A percentile compares a stretch with the other conserved stretches of the same genome.
Evolutionary conservation across 192 early-diverging fungal genomes (phyloP).

Genomic region (Borealophlyctis nickersoniae): DNA sequence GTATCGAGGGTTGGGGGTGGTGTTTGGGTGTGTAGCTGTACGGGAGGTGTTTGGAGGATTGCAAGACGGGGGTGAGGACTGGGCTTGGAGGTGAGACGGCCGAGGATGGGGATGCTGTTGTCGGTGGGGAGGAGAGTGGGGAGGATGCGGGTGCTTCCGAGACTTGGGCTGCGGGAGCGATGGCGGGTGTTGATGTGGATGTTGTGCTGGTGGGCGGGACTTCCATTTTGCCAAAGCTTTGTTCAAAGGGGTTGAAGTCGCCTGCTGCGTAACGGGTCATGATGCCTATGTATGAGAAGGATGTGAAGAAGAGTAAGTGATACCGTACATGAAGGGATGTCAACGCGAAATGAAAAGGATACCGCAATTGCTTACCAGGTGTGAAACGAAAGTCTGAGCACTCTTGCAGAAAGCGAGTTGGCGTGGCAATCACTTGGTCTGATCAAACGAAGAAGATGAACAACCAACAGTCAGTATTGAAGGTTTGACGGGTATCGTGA

Average conservation of each 20-base stretch:
- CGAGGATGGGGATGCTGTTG: neutral
- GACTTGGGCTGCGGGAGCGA: neutral
- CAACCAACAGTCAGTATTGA: no score
- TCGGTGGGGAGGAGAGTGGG: neutral
- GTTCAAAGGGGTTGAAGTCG: slow-evolving; percentile 34
- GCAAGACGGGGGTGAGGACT: neutral
- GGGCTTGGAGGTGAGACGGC: neutral
- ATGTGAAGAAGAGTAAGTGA: neutral
- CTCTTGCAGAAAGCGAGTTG: slow-evolving; percentile 25
- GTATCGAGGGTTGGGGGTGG: neutral
- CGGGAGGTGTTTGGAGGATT: neutral
- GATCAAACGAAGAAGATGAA: no score
- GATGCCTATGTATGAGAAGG: slow-evolving; percentile 2
- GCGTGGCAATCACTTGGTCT: slow-evolving; percentile 12
- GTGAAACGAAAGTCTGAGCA: slow-evolving; percentile 21
- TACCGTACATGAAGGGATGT: neutral
- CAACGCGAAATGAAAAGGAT: neutral
- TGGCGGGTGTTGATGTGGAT: slow-evolving; percentile 5
- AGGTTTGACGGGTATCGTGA: no score
- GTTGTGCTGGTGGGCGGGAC: neutral
- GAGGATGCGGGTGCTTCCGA: neutral
- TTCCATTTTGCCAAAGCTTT: slow-evolving; percentile 21
- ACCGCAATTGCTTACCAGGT: slow-evolving; percentile 10
- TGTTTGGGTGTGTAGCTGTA: neutral
- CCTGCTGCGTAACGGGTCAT: slow-evolving; percentile 26